phyloP scores from a whole-genome alignment of 805 yeast genomes.

The Myxozyma vanderwaltii region DNA sequence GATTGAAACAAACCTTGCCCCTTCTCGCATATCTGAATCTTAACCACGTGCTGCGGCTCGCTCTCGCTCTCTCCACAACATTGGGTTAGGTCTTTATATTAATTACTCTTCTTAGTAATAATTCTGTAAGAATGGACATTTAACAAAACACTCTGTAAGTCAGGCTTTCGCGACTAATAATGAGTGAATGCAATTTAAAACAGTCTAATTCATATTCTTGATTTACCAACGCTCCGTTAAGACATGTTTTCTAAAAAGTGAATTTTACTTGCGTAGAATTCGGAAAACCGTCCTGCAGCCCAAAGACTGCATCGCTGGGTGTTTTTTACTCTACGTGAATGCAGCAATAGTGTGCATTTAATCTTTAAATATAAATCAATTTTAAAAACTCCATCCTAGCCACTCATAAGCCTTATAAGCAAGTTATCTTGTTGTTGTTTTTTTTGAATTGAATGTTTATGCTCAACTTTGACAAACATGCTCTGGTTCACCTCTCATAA shows the following conservation, averaged over 20 bases:
- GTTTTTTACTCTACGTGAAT: neutral
- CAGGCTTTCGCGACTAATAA: neutral
- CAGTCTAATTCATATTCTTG: too few species aligned
- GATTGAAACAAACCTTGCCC: too few species aligned
- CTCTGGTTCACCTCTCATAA: neutral
- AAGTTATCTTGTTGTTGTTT: too few species aligned
- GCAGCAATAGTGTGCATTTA: slow-evolving; percentile 1
- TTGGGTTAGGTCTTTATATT: neutral
- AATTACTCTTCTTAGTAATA: neutral
- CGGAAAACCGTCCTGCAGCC: slow-evolving; percentile 29
- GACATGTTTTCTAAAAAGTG: slow-evolving; percentile 6
- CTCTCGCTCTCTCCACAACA: neutral
- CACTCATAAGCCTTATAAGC: neutral
- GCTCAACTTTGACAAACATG: too few species aligned
- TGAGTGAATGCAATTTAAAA: too few species aligned
- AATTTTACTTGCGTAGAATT: neutral
- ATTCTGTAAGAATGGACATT: too few species aligned
- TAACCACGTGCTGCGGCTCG: neutral
- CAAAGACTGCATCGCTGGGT: slow-evolving; percentile 36
- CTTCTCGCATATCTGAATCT: too few species aligned
- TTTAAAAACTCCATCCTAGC: neutral
- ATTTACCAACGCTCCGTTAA: slow-evolving; percentile 37
- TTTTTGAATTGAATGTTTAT: too few species aligned
- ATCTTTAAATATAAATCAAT: neutral
- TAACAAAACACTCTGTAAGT: neutral